These are phyloP conservation scores for Tulasnella sp. DNA, from an alignment of 768 basidiomycete genomes.

Conservation along the genomic window DNA sequence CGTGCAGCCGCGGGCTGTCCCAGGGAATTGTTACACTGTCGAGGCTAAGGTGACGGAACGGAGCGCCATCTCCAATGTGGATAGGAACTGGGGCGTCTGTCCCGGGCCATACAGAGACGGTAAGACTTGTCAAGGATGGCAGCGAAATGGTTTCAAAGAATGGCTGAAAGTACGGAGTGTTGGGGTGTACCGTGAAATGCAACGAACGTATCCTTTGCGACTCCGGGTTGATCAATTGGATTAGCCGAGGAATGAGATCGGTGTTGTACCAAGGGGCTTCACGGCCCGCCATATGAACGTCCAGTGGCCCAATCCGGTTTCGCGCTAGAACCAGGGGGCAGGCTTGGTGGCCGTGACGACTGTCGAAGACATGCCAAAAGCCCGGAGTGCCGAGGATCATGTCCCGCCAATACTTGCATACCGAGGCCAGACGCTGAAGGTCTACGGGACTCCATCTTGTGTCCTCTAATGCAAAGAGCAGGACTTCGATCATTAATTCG, in stretches of 20 bases:
- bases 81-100: background rate
- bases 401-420: background rate
- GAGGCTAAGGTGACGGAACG: background rate
- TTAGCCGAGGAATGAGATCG: background rate
- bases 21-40: background rate
- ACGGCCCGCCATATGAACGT: background rate
- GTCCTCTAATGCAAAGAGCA: background rate
- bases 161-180: background rate
- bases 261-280: background rate
- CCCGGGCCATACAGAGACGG: no score
- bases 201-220: background rate
- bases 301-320: background rate
- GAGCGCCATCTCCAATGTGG: background rate
- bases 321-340: background rate
- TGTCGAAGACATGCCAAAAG: background rate
- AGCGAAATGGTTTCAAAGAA: no score
- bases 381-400: background rate
- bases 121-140: no score
- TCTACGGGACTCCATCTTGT: background rate
- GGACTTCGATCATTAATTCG: background rate
- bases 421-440: background rate
- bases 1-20: background rate
- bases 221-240: background rate
- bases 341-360: background rate
- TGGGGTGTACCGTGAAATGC: background rate